Evolutionary conservation across 306 rosid species (phyloP).

Genomic region (Trifolium subterraneum): DNA sequence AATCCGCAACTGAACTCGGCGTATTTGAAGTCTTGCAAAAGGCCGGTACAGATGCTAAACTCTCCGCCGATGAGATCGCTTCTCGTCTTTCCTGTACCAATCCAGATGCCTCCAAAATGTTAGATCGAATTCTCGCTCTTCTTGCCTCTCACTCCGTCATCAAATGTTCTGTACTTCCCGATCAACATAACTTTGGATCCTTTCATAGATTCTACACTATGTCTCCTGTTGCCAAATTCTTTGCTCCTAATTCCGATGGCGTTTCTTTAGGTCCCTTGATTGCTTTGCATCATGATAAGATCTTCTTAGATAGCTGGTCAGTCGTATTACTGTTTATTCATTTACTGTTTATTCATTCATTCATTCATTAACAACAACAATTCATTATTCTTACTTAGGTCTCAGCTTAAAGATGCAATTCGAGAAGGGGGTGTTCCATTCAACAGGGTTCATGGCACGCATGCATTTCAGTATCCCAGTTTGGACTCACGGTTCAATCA

Average conservation of each 20-base stretch:
- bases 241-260: conserved; percentile 47
- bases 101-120: background rate
- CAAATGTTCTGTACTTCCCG: background rate
- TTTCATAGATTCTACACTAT: conserved; percentile 37
- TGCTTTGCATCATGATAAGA: conserved; percentile 43
- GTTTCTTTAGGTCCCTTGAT: conserved; percentile 49
- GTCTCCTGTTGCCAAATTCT: conserved; percentile 24
- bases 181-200: background rate
- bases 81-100: background rate
- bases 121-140: conserved; percentile 22
- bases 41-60: background rate
- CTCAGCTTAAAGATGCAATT: conserved; percentile 50
- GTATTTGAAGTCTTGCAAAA: background rate
- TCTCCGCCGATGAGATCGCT: background rate
- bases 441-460: conserved; percentile 49
- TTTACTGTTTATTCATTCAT: too few relatives aligned
- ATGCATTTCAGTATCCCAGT: conserved; percentile 46
- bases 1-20: conserved; percentile 1
- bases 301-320: conserved; percentile 38
- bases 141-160: conserved; percentile 8
- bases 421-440: conserved; percentile 58
- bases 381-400: conserved; percentile 50
- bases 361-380: too few relatives aligned
- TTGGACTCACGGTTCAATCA: conserved; percentile 48
- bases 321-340: too few relatives aligned